Base-by-base conservation (phyloP, 2,329 filamentous ascomycete species). In the Diaporthe amygdali region DNA sequence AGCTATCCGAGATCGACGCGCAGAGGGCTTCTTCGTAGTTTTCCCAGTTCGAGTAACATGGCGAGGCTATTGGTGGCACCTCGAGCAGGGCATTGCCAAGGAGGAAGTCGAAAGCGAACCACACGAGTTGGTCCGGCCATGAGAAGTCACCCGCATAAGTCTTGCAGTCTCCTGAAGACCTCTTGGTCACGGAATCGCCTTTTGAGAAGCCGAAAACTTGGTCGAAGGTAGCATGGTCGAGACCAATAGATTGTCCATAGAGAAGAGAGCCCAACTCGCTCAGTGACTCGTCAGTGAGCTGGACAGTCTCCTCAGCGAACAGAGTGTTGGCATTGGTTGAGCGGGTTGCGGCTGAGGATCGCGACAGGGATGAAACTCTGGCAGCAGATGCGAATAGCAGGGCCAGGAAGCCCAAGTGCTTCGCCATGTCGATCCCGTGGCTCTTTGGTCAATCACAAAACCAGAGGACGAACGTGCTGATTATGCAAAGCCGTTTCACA, bases 21-120 rank as follows among this genome's bases (percentile, higher is more conserved):
- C 88, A 90, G 32, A 76, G 72, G 1, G 76, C 79, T 5, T 76
- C 77, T 9, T 80, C 81, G 75, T 89, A 78, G 74, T 86, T 89
- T 22, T 74, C 74, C 69, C 76, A 77, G 7, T 79, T 81, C 39
- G 82, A 79, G 74, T 91, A 89, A 75, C 89, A 91, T 0, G 84
- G 80, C 2, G 83, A 77, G 0, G 83, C 89, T 3, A 90, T 75
- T 0, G 90, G 89, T 2, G 85, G 78, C 0, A 86, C 89, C 14
- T 83, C 81, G 51, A 91, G 80, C 34, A 91, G 79, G 5, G 79
- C 81, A 1, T 87, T 88, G 27, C 81, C 79, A 2, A 91, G 79
- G 1, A 88, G 84, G 17, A 76, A 68, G 75, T 91, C 90, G 66
- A 92, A 83, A 0, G 75, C 68, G 8, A 79, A 74, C 89, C 89